Evolutionary conservation across 805 yeast species (phyloP).

Genomic region (Yamadazyma endophytica): DNA sequence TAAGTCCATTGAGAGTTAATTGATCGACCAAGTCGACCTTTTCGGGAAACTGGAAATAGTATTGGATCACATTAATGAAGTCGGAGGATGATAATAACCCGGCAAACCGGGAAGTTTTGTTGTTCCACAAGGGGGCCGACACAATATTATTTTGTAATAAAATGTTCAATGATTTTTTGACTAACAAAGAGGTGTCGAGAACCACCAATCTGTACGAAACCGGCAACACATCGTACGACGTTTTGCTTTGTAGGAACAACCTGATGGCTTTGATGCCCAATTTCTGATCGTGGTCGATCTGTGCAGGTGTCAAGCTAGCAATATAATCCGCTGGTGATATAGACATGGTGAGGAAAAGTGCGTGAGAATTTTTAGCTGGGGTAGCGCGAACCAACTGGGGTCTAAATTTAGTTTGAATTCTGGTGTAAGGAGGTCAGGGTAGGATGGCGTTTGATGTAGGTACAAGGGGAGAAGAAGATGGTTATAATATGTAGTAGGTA

Average conservation of each 20-base stretch:
- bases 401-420: no score
- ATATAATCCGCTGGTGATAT: slow-evolving; percentile 42
- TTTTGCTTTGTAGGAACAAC: slow-evolving; percentile 78
- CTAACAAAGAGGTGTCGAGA: slow-evolving; percentile 84
- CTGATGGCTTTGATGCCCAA: slow-evolving; percentile 81
- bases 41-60: slow-evolving; percentile 85
- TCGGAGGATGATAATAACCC: slow-evolving; percentile 91
- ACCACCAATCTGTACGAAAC: slow-evolving; percentile 91
- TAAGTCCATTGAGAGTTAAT: slow-evolving; percentile 76
- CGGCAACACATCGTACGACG: slow-evolving; percentile 95
- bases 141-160: slow-evolving; percentile 90
- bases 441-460: no score
- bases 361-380: neutral
- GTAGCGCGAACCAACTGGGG: no score
- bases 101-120: slow-evolving; percentile 81
- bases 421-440: no score
- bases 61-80: slow-evolving; percentile 91
- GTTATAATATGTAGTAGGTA: no score
- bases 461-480: no score
- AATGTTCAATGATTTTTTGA: slow-evolving; percentile 86
- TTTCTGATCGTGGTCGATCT: slow-evolving; percentile 57
- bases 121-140: slow-evolving; percentile 96
- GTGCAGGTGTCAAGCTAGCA: slow-evolving; percentile 35
- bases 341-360: slow-evolving; percentile 11
- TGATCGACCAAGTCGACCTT: slow-evolving; percentile 84